These are phyloP conservation scores for Leptographium galeiforme DNA, from an alignment of 2,329 filamentous ascomycete species.

Conservation along the genomic window DNA sequence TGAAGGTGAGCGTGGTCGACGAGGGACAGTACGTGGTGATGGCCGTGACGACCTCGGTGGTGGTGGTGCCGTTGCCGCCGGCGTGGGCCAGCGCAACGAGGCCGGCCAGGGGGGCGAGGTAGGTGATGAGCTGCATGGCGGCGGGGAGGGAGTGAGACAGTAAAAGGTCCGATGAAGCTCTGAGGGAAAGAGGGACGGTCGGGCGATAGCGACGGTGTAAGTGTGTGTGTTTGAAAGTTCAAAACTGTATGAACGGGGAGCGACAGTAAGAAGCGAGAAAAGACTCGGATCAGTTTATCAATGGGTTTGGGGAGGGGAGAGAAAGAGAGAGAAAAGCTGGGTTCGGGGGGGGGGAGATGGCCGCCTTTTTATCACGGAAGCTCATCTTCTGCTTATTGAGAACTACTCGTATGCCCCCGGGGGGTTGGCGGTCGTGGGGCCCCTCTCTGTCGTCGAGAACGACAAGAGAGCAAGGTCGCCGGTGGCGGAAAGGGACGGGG, in stretches of 20 bases:
- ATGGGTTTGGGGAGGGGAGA: no score
- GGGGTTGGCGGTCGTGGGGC: background rate
- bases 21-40: constrained; percentile 64
- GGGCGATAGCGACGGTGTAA: no score
- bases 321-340: background rate
- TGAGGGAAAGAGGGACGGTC: no score
- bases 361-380: background rate
- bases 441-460: no score
- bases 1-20: constrained; percentile 48
- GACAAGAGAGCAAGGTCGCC: background rate
- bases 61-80: background rate
- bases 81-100: constrained; percentile 6
- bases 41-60: constrained; percentile 35
- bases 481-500: background rate
- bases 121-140: constrained; percentile 9
- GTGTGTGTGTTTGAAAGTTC: no score
- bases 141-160: background rate
- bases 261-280: constrained; percentile 7
- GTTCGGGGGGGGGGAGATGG: background rate
- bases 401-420: background rate
- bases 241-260: no score
- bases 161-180: no score
- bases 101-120: constrained; percentile 7
- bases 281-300: background rate
- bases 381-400: background rate